Base-by-base conservation (phyloP, 345 rosid genomes). In the Citrus glauca region DNA sequence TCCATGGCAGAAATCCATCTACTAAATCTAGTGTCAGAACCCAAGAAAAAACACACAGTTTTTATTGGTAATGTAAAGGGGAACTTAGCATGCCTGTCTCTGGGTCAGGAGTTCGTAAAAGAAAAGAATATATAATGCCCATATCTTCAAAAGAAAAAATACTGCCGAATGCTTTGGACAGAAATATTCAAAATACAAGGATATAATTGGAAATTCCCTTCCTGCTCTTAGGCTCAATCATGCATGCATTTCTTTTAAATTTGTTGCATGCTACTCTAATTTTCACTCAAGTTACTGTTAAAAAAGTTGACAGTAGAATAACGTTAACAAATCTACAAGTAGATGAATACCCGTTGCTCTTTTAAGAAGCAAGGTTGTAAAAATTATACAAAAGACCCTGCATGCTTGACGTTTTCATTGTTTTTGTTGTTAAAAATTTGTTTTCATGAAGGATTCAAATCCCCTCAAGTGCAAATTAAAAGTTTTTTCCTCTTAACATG, bases 51-150 rank as follows among this genome's bases (percentile, higher is more conserved):
- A 66, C 61, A 73, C 78, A 4, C 10, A 73, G 82, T 83, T 86
- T 85, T 86, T 81, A 84, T 78, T 81, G 84, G 85, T 77, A 73
- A 71, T 75, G 75, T 87, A 85, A 90, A 88, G 90, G 66, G 80
- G 75, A 82, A 66, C 69, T 81, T 75, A 82, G 92, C 92, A 87
- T 83, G 93, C 90, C 85, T 89, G 91, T 83, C 93, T 78, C 50
- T 35, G 74, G 63, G 76, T 65, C 79, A 78, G 82, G 82, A 42
- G 59, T 60, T 42, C 48, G 66, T 71, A 77, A 83, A 78, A 53
- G 69, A 74, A 81, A 77, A 78, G 77, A 79, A 77, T 85, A 81
- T 81, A 69, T 67, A 69, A 80, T 78, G 60, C 74, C 73, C 81
- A 69, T 64, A 42, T 81, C 75, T 84, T 84, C 72, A 81, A 77